phyloP scores from a whole-genome alignment of 2,329 filamentous ascomycete genomes.

The Pseudonectria buxi region DNA sequence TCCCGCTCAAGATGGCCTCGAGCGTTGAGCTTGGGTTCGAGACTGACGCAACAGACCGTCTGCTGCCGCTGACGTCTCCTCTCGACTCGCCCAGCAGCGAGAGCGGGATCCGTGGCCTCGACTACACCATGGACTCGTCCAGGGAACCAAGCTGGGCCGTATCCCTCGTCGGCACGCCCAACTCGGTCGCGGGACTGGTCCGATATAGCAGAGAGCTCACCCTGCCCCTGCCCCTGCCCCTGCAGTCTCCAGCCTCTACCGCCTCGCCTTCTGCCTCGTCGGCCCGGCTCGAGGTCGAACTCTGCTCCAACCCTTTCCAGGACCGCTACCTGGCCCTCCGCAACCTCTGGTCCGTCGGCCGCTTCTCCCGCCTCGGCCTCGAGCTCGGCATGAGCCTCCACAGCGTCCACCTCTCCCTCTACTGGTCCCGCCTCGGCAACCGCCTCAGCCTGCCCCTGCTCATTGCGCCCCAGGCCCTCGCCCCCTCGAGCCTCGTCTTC shows the following conservation, averaged over 20 bases:
- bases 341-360: conserved; percentile 34
- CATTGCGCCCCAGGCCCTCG: conserved; percentile 25
- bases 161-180: conserved; percentile 25
- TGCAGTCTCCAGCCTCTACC: conserved; percentile 13
- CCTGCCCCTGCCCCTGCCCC: conserved; percentile 23
- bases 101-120: conserved; percentile 33
- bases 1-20: conserved; percentile 25
- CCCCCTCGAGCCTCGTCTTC: conserved; percentile 27
- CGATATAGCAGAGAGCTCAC: conserved; percentile 25
- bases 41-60: conserved; percentile 14
- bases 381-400: conserved; percentile 36
- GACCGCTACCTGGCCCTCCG: conserved; percentile 37
- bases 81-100: conserved; percentile 12
- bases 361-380: conserved; percentile 36
- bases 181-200: conserved; percentile 29
- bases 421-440: conserved; percentile 41
- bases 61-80: conserved; percentile 5
- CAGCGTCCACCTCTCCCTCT: conserved; percentile 38
- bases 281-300: conserved; percentile 36
- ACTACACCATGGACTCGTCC: conserved; percentile 19
- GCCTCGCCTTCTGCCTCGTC: conserved; percentile 5
- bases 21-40: conserved; percentile 37
- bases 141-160: conserved; percentile 35
- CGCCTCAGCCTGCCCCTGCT: conserved; percentile 38
- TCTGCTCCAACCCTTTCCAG: conserved; percentile 30